Evolutionary conservation across 2,329 filamentous ascomycete species (phyloP).

Genomic region (Parafenestella ontariensis): DNA sequence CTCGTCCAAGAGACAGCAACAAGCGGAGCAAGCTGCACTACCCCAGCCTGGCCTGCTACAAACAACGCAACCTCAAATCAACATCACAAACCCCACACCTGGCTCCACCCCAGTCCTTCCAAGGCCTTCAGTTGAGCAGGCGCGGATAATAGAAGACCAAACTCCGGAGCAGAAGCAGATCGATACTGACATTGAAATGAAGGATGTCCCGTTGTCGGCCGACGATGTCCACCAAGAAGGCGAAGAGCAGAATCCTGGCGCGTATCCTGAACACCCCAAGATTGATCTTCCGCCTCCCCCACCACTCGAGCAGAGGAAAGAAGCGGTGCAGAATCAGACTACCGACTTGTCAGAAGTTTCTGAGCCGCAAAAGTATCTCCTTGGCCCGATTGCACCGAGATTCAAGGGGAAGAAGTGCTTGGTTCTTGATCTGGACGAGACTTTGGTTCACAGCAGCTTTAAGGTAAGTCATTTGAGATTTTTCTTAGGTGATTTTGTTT

Average conservation of each 20-base stretch:
- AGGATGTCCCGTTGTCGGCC: slow-evolving; percentile 63
- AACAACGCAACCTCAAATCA: slow-evolving; percentile 48
- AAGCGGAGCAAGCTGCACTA: slow-evolving; percentile 37
- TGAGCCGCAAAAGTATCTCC: slow-evolving; percentile 69
- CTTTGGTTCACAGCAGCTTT: slow-evolving; percentile 97
- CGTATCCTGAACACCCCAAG: slow-evolving; percentile 42
- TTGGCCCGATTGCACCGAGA: slow-evolving; percentile 81
- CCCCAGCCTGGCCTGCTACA: slow-evolving; percentile 44
- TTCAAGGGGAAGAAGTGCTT: slow-evolving; percentile 90
- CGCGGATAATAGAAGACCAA: slow-evolving; percentile 57
- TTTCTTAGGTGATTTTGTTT: slow-evolving; percentile 1
- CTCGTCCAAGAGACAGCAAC: slow-evolving; percentile 43
- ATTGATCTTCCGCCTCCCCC: slow-evolving; percentile 65
- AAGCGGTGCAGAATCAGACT: slow-evolving; percentile 47
- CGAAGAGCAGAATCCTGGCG: slow-evolving; percentile 30
- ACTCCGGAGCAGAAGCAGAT: slow-evolving; percentile 56
- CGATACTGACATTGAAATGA: slow-evolving; percentile 69
- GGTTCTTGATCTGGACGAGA: slow-evolving; percentile 95
- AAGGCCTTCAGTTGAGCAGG: slow-evolving; percentile 46
- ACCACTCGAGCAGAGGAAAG: slow-evolving; percentile 56
- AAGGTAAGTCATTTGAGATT: slow-evolving; percentile 69
- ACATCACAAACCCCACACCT: slow-evolving; percentile 56
- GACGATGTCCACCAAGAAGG: slow-evolving; percentile 57
- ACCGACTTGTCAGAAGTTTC: slow-evolving; percentile 52
- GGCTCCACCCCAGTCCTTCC: slow-evolving; percentile 45